Base-by-base conservation (phyloP, 148 eudicot species). In the Drosera capensis region DNA sequence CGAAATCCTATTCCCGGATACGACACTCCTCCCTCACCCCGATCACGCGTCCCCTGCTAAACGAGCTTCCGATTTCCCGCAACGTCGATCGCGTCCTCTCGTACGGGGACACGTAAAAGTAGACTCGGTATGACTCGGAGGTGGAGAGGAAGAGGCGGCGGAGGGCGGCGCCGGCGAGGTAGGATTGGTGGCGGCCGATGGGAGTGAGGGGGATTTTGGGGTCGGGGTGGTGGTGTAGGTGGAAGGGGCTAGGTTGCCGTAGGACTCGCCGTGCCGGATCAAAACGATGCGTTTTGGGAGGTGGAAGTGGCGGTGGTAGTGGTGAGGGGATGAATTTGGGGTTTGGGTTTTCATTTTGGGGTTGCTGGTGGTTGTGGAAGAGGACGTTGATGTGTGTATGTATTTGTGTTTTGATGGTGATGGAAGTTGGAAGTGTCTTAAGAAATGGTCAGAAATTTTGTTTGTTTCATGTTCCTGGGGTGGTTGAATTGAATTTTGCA, bases 21-120 rank as follows among this genome's bases (percentile, higher is more conserved):
- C 95, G 51, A 54, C 94, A 85, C 63, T 90, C 97, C 51, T 90
- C 97, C 20, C 95, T 56, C 5, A 73, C 95, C 0, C 94, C 95
- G 15, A 84, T 67, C 4, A 84, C 58, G 21, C 74, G 49, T 6
- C 49, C 43, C 47, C 54, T 73, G 1, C 79, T 58, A 17, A 90
- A 80, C 0, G 93, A 60, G 19, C 80, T 55, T 1, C 94, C 94
- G 36, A 90, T 69, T 63, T 78, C 93, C 0, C 82, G 66, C 1
- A 90, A 71, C 11, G 93, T 90, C 5, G 82, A 64, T 23, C 87
- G 51, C 0, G 95, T 64, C 20, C 97, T 67, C 21, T 60, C 67
- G 42, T 84, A 90, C 0, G 97, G 97, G 0, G 97, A 90, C 0
- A 90, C 93, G 31, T 90, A 90, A 54, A 84, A 80, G 63, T 75